A percentile compares a stretch with the other conserved stretches of the same genome.
Evolutionary conservation across 1,284 basidiomycete species (phyloP).

Genomic region (Abortiporus biennis): DNA sequence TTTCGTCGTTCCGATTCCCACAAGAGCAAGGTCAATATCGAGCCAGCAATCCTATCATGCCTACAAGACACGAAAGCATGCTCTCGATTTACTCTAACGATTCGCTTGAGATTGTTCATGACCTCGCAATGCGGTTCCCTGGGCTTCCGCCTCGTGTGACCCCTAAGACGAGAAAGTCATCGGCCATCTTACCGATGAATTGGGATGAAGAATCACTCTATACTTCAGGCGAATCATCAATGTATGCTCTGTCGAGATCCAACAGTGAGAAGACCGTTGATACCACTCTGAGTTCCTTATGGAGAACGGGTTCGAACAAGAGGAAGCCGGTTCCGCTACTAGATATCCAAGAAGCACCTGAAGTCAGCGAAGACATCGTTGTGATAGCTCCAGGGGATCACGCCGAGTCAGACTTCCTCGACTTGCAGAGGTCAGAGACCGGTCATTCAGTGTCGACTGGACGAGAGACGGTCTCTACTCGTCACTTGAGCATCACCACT

Average conservation of each 20-base stretch:
- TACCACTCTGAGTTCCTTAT: slow-evolving; percentile 4
- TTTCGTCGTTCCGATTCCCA: neutral
- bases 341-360: no score
- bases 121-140: slow-evolving; percentile 4
- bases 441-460: no score
- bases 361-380: no score
- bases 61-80: neutral
- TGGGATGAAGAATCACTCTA: neutral
- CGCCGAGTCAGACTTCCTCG: no score
- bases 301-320: slow-evolving; percentile 13
- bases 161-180: neutral
- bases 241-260: neutral
- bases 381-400: no score
- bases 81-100: neutral
- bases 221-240: neutral
- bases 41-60: slow-evolving; percentile 3
- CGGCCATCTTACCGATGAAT: neutral
- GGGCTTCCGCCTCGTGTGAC: slow-evolving; percentile 2
- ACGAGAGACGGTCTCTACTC: no score
- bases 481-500: no score
- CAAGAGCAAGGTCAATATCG: neutral
- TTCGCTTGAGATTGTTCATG: neutral
- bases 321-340: slow-evolving; percentile 18
- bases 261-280: neutral
- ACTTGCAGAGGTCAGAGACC: no score